These are phyloP conservation scores for Alternaria incomplexa DNA, from an alignment of 2,329 filamentous ascomycete species.

Conservation along the genomic window DNA sequence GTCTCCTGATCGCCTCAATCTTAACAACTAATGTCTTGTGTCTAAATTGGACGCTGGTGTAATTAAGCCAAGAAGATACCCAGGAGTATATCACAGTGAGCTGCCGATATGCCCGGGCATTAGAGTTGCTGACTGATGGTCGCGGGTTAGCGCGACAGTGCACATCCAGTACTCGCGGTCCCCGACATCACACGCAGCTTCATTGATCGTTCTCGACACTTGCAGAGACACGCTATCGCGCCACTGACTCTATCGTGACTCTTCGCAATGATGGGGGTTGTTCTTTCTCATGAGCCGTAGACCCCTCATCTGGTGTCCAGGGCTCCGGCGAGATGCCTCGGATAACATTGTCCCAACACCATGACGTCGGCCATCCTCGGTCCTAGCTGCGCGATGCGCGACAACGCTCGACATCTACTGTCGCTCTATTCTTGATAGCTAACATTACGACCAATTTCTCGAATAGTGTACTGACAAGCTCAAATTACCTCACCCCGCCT, in stretches of 20 bases:
- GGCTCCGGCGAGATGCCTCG: constrained; percentile 18
- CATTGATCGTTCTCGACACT: not conserved
- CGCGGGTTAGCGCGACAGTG: not conserved
- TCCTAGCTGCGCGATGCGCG: not conserved
- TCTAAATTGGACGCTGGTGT: not conserved
- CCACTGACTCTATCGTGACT: not conserved
- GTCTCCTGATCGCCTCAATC: not conserved
- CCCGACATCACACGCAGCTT: not conserved
- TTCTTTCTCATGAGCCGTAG: not conserved
- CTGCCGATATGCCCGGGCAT: not conserved
- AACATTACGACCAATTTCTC: not conserved
- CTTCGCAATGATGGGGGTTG: not conserved
- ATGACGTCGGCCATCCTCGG: constrained; percentile 18
- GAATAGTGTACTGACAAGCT: not conserved
- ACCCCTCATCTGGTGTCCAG: constrained; percentile 10
- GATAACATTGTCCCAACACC: constrained; percentile 13
- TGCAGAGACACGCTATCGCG: not conserved
- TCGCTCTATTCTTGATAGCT: not conserved
- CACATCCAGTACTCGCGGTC: not conserved
- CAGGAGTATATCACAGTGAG: not conserved
- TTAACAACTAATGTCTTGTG: not conserved
- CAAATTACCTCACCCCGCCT: not conserved
- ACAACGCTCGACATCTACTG: not conserved
- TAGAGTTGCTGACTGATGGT: not conserved
- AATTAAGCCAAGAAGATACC: not conserved